Evolutionary conservation across 2,329 filamentous ascomycete species (phyloP), one percentile per base, ranked within the genome.

Genomic region (Fusarium cicatricum): DNA sequence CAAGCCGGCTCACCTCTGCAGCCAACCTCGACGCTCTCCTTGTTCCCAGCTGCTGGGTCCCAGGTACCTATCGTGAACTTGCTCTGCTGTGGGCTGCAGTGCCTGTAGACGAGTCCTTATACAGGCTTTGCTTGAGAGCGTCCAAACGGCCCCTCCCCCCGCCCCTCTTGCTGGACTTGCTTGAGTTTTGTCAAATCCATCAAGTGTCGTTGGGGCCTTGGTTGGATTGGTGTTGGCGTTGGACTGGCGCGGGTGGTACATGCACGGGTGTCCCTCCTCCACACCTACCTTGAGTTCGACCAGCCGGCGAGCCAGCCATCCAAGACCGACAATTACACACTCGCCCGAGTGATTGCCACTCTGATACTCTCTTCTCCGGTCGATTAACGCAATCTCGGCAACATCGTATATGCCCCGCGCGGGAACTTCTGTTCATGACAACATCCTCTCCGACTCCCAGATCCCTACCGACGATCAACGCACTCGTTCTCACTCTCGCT

Each of bases 301-400:
- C 40, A 63, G 50, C 29, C 17, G 40, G 37, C 26, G 31, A 60
- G 40, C 28, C 47, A 60, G 40, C 28, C 47, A 50, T 43, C 41
- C 37, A 15, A 29, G 34, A 19, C 34, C 15, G 16, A 42, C 21
- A 36, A 47, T 43, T 17, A 37, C 33, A 39, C 29, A 23, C 36
- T 37, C 17, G n/a, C 19, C 31, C 17, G 21, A 23, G 46, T 33
- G 21, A 21, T 32, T 40, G 15, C 31, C 37, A 54, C 19, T 38
- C 23, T 29, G 31, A 16, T 17, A 11, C 31, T 21, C 32, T 19
- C 38, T 39, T n/a, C 32, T 17, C 47, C 49, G 38, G 32, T 23
- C 39, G 23, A 55, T 45, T 33, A 41, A 39, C 34, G 31, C 42
- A 36, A 29, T 23, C 26, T 33, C 43, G 26, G 32, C 28, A 54